Conservation (phyloP, 768 basidiomycete genomes). For the Lactifluus hygrophoroides region DNA sequence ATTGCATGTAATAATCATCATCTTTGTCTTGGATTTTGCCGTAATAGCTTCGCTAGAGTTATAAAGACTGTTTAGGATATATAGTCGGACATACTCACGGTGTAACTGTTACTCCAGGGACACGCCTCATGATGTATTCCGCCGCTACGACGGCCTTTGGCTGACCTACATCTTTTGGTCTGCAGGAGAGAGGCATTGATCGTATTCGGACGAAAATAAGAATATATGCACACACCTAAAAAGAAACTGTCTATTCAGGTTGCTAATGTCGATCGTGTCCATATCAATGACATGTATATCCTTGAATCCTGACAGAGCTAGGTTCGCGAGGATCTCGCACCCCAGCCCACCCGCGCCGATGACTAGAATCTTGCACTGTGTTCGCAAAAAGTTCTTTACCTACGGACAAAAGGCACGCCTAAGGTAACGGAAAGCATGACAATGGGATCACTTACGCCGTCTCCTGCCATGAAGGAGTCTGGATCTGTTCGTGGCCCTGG, state of each 20-base stretch:
- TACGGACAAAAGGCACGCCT: constrained; percentile 26
- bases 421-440: not conserved
- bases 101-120: constrained; percentile 93
- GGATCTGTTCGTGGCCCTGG: constrained; percentile 88
- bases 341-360: constrained; percentile 98
- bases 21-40: constrained; percentile 98
- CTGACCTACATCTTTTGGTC: constrained; percentile 84
- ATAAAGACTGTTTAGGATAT: not conserved
- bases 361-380: constrained; percentile 85
- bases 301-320: constrained; percentile 93
- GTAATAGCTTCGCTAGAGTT: constrained; percentile 54
- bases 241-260: constrained; percentile 95
- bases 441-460: constrained; percentile 45
- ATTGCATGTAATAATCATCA: constrained; percentile 91
- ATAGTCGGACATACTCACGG: constrained; percentile 50
- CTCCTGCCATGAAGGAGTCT: constrained; percentile 64
- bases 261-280: constrained; percentile 99
- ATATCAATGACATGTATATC: constrained; percentile 99
- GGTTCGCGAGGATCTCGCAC: constrained; percentile 94
- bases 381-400: constrained; percentile 83
- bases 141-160: constrained; percentile 93
- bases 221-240: constrained; percentile 60
- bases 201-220: not conserved
- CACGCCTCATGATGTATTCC: constrained; percentile 93
- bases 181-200: constrained; percentile 26